Base-by-base conservation (phyloP, 108 stramenopile genomes). In the Nitzschia sp. region DNA sequence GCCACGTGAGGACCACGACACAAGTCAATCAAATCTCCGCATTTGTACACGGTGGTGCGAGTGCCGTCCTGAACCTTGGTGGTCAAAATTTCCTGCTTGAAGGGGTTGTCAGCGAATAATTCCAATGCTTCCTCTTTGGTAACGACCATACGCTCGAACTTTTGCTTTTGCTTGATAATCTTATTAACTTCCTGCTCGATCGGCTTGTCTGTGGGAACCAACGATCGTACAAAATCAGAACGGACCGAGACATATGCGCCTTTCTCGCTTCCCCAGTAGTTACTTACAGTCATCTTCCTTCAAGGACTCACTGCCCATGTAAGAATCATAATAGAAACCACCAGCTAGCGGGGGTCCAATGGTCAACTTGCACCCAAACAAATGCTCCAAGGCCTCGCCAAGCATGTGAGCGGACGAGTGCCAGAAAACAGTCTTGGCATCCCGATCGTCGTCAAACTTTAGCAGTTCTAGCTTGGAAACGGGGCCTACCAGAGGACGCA, bases 241-340 rank as follows among this genome's bases (percentile, higher is more conserved):
- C 51, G 18, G 46, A 58, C 26, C 57, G 31, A 28, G 61, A 27
- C 13, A n/a, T n/a, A n/a, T n/a, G 13, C 56, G 48, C 23, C n/a
- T n/a, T n/a, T n/a, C n/a, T n/a, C n/a, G n/a, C n/a, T n/a, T n/a
- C n/a, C n/a, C n/a, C n/a, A n/a, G 38, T 42, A 9, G 6, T 4
- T 28, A 87, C 88, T 87, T 83, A 84, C 93, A 95, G 80, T 98
- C 97, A 51, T 96, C 95, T 65, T 98, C 97, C 56, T 78, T 78
- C 8, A 97, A 72, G 5, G 94, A 74, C 63, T 87, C 82, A 51
- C 74, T 81, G 26, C 99, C 99, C 96, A 99, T 97, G 89, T 95
- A 99, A 47, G 94, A 92, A 87, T 99, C 99, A 71, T 99, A 99
- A 68, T 98, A 99, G 75, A 99, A 99, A 35, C 99, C 99, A 26